A percentile compares a stretch with the other conserved stretches of the same genome.
Evolutionary conservation across 345 rosid species (phyloP).

Genomic region (Odontarrhena argentea): DNA sequence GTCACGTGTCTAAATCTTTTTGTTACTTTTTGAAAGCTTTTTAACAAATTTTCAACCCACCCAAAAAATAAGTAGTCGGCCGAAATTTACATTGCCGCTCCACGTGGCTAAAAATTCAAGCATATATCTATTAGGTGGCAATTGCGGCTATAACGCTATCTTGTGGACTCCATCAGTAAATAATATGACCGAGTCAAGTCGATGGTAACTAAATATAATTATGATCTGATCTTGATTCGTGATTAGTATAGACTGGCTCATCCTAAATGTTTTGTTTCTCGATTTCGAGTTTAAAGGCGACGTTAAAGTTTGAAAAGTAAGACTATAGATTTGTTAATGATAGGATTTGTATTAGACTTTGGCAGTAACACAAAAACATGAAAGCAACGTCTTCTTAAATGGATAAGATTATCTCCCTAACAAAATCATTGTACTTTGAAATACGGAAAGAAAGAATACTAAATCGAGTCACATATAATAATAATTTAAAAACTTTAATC

Average conservation of each 20-base stretch:
- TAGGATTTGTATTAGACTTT: no score
- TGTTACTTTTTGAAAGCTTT: slow-evolving; percentile 26
- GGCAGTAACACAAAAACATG: no score
- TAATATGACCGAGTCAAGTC: neutral
- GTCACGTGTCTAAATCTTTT: slow-evolving; percentile 15
- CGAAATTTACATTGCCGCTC: slow-evolving; percentile 9
- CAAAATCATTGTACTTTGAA: no score
- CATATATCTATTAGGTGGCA: slow-evolving; percentile 33
- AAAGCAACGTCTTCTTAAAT: no score
- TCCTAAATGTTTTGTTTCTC: no score
- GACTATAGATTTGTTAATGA: no score
- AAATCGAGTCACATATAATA: no score
- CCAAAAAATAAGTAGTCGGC: slow-evolving; percentile 29
- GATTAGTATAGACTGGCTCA: no score
- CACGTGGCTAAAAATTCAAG: slow-evolving; percentile 28
- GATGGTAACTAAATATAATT: no score
- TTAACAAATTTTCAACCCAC: slow-evolving; percentile 23
- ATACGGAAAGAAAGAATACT: no score
- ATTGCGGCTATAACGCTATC: slow-evolving; percentile 2
- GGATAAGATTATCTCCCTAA: no score
- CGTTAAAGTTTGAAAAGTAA: neutral
- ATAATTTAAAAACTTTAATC: neutral
- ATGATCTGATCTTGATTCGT: no score
- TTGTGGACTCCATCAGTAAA: slow-evolving; percentile 9
- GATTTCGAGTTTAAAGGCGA: neutral